phyloP scores from a whole-genome alignment of 129 eudicot genomes.

The Pseudognaphalium luteoalbum region DNA sequence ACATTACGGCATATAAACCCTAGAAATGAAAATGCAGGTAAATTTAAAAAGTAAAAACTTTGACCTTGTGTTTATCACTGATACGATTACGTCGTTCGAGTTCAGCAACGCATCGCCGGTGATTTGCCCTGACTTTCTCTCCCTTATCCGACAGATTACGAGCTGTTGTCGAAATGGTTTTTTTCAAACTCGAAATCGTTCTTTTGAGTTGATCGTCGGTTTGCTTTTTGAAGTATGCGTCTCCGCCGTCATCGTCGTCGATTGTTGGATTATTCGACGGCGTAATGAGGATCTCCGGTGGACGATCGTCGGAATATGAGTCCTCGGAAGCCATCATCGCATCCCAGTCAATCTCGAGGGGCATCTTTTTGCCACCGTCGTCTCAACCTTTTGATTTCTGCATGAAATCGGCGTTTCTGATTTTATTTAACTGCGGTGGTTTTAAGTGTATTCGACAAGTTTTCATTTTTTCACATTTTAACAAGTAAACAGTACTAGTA shows the following conservation, averaged over 20 bases:
- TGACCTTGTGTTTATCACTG: background rate
- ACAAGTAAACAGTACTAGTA: no score
- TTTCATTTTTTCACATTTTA: no score
- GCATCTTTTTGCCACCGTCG: constrained; percentile 5
- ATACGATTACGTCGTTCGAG: constrained; percentile 21
- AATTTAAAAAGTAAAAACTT: constrained; percentile 28
- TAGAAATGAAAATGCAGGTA: background rate
- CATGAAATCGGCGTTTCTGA: constrained; percentile 2
- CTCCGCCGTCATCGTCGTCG: background rate
- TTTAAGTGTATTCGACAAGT: background rate
- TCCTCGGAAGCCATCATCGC: constrained; percentile 33
- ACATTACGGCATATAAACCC: no score
- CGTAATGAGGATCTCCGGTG: constrained; percentile 36
- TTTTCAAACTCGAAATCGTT: background rate
- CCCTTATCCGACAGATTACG: constrained; percentile 45
- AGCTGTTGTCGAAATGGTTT: background rate
- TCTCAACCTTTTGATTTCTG: background rate
- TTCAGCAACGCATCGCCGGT: constrained; percentile 38
- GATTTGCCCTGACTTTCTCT: constrained; percentile 32
- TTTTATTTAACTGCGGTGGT: background rate
- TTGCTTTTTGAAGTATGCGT: background rate
- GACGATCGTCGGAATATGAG: constrained; percentile 39
- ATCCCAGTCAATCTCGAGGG: constrained; percentile 28
- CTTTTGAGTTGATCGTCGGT: constrained; percentile 23
- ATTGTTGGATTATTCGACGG: constrained; percentile 21